Base-by-base conservation (phyloP, 208 protist genomes). In the Trypanosomatidae sp. region DNA sequence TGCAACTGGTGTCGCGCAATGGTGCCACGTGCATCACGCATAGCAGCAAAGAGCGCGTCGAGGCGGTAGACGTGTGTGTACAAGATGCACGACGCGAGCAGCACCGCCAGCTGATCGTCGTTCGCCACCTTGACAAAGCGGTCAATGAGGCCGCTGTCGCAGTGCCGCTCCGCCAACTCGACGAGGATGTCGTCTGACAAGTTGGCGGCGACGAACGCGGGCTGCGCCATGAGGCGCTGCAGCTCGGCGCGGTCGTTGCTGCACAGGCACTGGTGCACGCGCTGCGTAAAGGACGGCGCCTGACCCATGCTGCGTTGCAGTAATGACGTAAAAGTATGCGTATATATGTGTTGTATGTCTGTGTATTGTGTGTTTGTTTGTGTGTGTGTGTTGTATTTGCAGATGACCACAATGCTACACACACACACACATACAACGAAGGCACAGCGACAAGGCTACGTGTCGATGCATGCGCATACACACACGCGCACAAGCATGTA, bases 71-170 rank as follows among this genome's bases (percentile, higher is more conserved):
- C 59, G 48, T 67, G 58, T 30, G 40, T 54, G 41, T 86, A 66
- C 22, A 92, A 33, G 23, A 92, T 73, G 1, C 60, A 49, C n/a
- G 54, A 55, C 11, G 75, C 66, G 19, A 83, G 59, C 0, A 86
- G 45, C 26, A 71, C 43, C 7, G 74, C 67, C 3, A 92, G 61
- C 49, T 92, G 74, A 20, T 72, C 60, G 37, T 92, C 83, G 23
- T 61, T 73, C 6, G 66, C 73, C 0, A 65, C 32, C 42, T 73
- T 60, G 5, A 63, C 77, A 32, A 92, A 83, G 18, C 32, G 35
- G 32, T 53, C 43, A 20, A 80, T 63, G 5, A 62, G 70, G 1
- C 60, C 52, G 4, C 51, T 38, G 39, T 82, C 64, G 65, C 76
- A 84, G 19, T 62, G 49, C 1, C 59, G 51, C 42, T 68, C 44